Conservation (phyloP, 768 basidiomycete species). For the Boletellus sp. region DNA sequence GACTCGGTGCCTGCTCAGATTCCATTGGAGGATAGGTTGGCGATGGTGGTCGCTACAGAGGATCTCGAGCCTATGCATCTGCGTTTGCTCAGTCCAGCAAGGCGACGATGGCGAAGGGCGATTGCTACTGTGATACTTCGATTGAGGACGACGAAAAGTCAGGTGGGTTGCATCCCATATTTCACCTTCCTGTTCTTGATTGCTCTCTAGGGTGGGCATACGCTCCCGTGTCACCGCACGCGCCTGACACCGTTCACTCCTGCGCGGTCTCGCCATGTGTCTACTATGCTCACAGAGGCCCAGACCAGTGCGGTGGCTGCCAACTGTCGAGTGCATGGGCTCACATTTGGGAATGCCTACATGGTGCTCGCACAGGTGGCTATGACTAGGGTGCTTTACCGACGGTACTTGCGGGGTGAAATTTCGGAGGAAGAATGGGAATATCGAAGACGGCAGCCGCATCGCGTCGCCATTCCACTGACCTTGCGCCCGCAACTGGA, state of each 20-base stretch:
- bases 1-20: slow-evolving; percentile 9
- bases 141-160: slow-evolving; percentile 31
- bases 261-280: slow-evolving; percentile 31
- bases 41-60: slow-evolving; percentile 33
- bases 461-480: slow-evolving; percentile 46
- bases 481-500: slow-evolving; percentile 51
- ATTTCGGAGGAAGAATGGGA: slow-evolving; percentile 52
- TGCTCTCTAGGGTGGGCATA: slow-evolving; percentile 52
- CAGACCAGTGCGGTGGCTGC: slow-evolving; percentile 31
- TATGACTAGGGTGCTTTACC: slow-evolving; percentile 47
- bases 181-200: background rate
- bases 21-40: slow-evolving; percentile 38
- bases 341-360: slow-evolving; percentile 52
- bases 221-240: slow-evolving; percentile 44
- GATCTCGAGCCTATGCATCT: slow-evolving; percentile 34
- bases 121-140: slow-evolving; percentile 37
- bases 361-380: slow-evolving; percentile 53
- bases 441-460: slow-evolving; percentile 45
- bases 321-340: slow-evolving; percentile 38
- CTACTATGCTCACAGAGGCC: slow-evolving; percentile 26
- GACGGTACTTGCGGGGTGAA: slow-evolving; percentile 45
- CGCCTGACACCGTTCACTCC: slow-evolving; percentile 34
- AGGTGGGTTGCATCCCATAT: slow-evolving; percentile 28
- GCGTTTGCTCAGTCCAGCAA: slow-evolving; percentile 31
- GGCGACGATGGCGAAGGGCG: slow-evolving; percentile 45